Evolutionary conservation across 768 basidiomycete genomes (phyloP).

Genomic region (Russula griseocarnosa): DNA sequence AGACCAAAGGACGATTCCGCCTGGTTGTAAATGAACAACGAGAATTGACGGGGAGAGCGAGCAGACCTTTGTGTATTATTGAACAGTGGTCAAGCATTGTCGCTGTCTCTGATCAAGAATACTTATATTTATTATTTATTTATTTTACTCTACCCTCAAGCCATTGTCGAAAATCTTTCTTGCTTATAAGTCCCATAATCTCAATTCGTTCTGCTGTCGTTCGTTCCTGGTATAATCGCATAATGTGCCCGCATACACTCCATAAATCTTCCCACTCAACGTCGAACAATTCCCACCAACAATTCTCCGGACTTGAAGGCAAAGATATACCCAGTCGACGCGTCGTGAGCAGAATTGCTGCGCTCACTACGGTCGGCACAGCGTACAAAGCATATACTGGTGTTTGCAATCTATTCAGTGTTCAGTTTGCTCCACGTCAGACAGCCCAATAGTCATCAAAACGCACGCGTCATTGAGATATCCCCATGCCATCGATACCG

Average conservation of each 20-base stretch:
- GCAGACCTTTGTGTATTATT: constrained; percentile 84
- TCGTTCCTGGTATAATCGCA: constrained; percentile 69
- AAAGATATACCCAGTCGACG: constrained; percentile 70
- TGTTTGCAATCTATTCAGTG: constrained; percentile 72
- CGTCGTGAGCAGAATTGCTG: constrained; percentile 78
- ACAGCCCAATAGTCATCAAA: constrained; percentile 5
- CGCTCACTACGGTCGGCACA: constrained; percentile 84
- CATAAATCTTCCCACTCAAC: constrained; percentile 85
- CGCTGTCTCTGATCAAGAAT: not conserved
- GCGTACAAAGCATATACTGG: constrained; percentile 89
- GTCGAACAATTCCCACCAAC: constrained; percentile 96
- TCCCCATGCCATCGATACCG: constrained; percentile 83
- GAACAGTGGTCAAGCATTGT: constrained; percentile 93
- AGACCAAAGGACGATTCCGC: constrained; percentile 92
- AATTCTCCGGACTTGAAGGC: constrained; percentile 62
- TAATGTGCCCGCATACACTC: constrained; percentile 78
- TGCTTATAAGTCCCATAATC: constrained; percentile 56
- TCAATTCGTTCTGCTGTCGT: constrained; percentile 44
- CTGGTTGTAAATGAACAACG: constrained; percentile 38
- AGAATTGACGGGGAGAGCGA: not conserved
- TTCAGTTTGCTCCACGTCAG: constrained; percentile 4
- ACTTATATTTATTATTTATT: constrained; percentile 15
- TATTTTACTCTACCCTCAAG: constrained; percentile 48
- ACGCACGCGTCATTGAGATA: constrained; percentile 94
- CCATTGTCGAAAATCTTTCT: constrained; percentile 81